A percentile compares a stretch with the other conserved stretches of the same genome.
Evolutionary conservation across 805 yeast genomes (phyloP).

Genomic region (Middelhovenomyces tepae): DNA sequence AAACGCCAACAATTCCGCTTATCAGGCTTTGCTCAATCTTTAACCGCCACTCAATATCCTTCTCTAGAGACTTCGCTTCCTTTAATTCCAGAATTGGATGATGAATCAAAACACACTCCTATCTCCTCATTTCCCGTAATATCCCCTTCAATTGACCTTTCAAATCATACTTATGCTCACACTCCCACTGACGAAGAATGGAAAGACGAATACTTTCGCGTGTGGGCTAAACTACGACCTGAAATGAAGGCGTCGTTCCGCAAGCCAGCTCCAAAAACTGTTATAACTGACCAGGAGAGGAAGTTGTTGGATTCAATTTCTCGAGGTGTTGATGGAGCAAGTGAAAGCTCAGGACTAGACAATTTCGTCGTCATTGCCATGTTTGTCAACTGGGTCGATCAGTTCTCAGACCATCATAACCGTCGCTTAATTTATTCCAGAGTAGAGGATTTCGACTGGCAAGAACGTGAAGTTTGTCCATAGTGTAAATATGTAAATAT

Average conservation of each 20-base stretch:
- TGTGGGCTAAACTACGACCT: conserved; percentile 56
- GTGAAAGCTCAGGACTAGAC: conserved; percentile 48
- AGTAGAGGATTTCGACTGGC: conserved; percentile 56
- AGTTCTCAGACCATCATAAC: conserved; percentile 47
- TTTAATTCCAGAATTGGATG: background rate
- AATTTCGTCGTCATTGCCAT: conserved; percentile 63
- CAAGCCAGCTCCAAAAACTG: conserved; percentile 64
- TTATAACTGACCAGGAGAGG: conserved; percentile 44
- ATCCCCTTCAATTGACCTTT: conserved; percentile 1
- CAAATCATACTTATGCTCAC: conserved; percentile 2
- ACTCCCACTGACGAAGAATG: conserved; percentile 59
- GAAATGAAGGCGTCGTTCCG: conserved; percentile 56
- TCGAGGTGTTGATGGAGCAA: conserved; percentile 76
- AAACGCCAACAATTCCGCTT: conserved; percentile 63
- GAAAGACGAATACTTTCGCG: conserved; percentile 51
- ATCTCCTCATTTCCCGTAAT: background rate
- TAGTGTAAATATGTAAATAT: conserved; percentile 4
- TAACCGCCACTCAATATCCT: conserved; percentile 26
- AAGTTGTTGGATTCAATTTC: conserved; percentile 59
- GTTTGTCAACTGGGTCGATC: conserved; percentile 64
- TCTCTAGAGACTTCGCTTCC: conserved; percentile 3
- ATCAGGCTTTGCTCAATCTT: conserved; percentile 51
- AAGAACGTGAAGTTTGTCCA: conserved; percentile 72
- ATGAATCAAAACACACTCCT: background rate
- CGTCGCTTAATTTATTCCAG: conserved; percentile 45